Base-by-base conservation (phyloP, 768 basidiomycete genomes). In the Phaeotremella skinneri region DNA sequence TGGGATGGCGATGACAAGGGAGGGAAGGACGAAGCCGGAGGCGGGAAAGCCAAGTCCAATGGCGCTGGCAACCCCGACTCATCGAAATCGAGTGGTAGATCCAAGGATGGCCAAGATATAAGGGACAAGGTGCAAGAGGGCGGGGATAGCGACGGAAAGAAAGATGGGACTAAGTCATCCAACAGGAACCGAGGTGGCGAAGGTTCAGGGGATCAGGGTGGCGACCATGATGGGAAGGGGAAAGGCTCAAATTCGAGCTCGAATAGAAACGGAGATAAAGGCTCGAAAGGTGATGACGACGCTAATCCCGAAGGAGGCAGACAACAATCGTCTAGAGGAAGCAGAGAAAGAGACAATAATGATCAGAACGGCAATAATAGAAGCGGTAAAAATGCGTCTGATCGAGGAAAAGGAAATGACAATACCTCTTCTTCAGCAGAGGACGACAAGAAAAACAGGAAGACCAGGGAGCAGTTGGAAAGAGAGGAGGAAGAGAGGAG, bases 21-120 rank as follows among this genome's bases (percentile, higher is more conserved):
- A 16, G 49, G 26, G 58, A 34, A 29, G 52, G n/a, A 30, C 20
- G 39, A 49, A 52, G 29, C 43, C 39, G 34, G 30, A 51, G 48
- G 51, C 34, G n/a, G n/a, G 39, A 49, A 27, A 16, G 49, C 21
- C 54, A 34, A 29, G 52, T 11, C 23, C 20, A 30, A 49, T 48
- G 29, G 43, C 39, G 34, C 27, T 45, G 48, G 51, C 34, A 45
- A 45, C 6, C 37, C 37, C 37, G 37, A 39, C 9, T 9, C n/a
- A n/a, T 9, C n/a, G 37, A n/a, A 9, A 39, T 9, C 37, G 37
- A n/a, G n/a, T n/a, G n/a, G 37, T n/a, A 9, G 37, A 39, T n/a
- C 11, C n/a, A 9, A 39, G 37, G 37, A 39, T n/a, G n/a, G n/a
- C n/a, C n/a, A n/a, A n/a, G n/a, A n/a, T n/a, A n/a, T n/a, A n/a